Conservation (phyloP, 768 basidiomycete genomes). For the Hydnomerulius pinastri region DNA sequence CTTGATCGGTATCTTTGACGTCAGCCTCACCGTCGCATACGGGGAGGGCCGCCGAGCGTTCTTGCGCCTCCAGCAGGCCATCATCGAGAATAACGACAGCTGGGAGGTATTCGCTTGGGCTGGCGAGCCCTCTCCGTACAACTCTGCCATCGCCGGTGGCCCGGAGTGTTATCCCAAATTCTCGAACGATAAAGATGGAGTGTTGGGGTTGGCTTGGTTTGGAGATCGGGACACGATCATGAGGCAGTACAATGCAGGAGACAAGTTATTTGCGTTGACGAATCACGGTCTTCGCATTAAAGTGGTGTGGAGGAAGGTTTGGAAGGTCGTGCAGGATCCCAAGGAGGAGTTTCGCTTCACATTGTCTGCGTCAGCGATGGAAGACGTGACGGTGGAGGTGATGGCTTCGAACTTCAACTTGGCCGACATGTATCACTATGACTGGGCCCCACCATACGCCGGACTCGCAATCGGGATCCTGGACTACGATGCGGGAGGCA, state of each 20-base stretch:
- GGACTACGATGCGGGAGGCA: background rate
- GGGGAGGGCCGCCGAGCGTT: conserved; percentile 21
- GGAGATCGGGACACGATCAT: conserved; percentile 4
- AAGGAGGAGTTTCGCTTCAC: background rate
- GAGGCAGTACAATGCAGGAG: conserved; percentile 4
- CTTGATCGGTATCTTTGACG: conserved; percentile 17
- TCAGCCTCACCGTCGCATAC: conserved; percentile 16
- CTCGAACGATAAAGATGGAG: background rate
- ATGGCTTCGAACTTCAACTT: background rate
- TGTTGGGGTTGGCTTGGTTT: background rate
- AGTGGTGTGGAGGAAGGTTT: background rate
- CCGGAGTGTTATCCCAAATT: conserved; percentile 8
- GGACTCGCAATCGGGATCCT: conserved; percentile 9
- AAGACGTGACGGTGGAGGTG: background rate
- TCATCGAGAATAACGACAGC: conserved; percentile 9
- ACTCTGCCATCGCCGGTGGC: conserved; percentile 1
- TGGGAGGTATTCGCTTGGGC: conserved; percentile 12
- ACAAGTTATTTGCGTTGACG: conserved; percentile 10
- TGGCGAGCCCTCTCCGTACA: conserved; percentile 6
- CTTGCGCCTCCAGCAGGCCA: conserved; percentile 12
- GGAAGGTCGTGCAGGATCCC: background rate
- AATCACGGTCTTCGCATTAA: conserved; percentile 12
- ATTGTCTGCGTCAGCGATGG: background rate
- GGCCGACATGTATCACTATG: background rate
- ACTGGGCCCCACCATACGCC: conserved; percentile 1